Percentiles rank a stretch among this genome's conserved stretches.
These are phyloP conservation scores for Cutaneotrichosporon dermatis DNA, from an alignment of 1,284 basidiomycete genomes.

Conservation along the genomic window DNA sequence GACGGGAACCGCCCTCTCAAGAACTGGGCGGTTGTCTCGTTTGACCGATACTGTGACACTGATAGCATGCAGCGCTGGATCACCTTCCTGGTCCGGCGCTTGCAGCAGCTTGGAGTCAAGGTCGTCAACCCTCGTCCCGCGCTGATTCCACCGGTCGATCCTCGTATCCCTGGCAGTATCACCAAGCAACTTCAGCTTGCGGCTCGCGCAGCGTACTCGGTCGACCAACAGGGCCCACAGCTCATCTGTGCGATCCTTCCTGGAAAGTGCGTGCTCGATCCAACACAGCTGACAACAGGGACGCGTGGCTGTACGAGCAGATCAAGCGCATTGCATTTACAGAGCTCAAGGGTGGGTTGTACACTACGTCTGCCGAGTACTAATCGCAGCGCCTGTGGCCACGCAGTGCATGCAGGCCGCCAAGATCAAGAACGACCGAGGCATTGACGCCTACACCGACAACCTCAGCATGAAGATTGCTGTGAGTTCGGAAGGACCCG, in stretches of 20 bases:
- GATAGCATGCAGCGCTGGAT: conserved; percentile 35
- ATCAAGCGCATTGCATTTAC: conserved; percentile 49
- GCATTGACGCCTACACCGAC: conserved; percentile 48
- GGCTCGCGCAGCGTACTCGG: conserved; percentile 37
- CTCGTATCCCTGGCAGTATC: conserved; percentile 16
- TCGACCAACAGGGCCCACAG: conserved; percentile 38
- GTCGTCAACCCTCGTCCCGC: conserved; percentile 32
- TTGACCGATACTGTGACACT: conserved; percentile 29
- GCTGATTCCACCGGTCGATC: conserved; percentile 32
- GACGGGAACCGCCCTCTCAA: conserved; percentile 32
- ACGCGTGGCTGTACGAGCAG: conserved; percentile 47
- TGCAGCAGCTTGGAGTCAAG: conserved; percentile 28
- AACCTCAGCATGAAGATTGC: conserved; percentile 45
- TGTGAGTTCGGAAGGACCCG: conserved; percentile 13
- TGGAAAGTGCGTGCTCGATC: conserved; percentile 25
- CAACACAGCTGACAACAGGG: conserved; percentile 17
- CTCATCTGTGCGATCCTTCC: conserved; percentile 46
- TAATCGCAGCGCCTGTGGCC: conserved; percentile 35
- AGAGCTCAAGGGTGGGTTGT: conserved; percentile 29
- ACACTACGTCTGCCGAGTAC: background rate
- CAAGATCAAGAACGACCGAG: conserved; percentile 42
- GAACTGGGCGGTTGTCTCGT: conserved; percentile 45
- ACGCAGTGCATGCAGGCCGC: conserved; percentile 46
- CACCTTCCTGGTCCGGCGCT: conserved; percentile 19
- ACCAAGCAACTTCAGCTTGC: conserved; percentile 21